Evolutionary conservation across 306 rosid genomes (phyloP), one percentile per base, ranked within the genome.

Genomic region (Cucumis melo): DNA sequence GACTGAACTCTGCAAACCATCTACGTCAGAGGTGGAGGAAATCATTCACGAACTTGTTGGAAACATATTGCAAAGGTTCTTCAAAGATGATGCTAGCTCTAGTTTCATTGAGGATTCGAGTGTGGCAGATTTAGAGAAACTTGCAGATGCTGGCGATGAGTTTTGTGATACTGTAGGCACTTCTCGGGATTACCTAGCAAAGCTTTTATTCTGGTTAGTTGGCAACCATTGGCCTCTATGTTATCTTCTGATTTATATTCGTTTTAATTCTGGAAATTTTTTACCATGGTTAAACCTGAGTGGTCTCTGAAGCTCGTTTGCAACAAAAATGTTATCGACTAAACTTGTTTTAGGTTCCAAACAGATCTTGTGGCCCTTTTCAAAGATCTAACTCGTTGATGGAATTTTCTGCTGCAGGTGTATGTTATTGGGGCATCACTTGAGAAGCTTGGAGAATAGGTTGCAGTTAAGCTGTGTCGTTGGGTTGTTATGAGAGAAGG

Each of bases 381-480:
- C 16, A 46, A 50, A 39, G 61, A 24, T 50, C 44, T 48, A 50
- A 50, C 44, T 72, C 19, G 38, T 42, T 21, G 56, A 42, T 42
- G 57, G 13, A 21, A 42, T 44, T 70, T 46, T 73, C 38, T 42
- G 78, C 82, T 62, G 80, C 92, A 95, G 99, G 99, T 95, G 99
- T 78, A 95, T 95, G 99, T 84, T 95, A 67, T 82, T 95, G 83
- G 99, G 99, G 66, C 99, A 95, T 82, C 99, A 92, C 86, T 82
- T 95, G 63, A 87, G 97, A 84, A 97, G 99, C 80, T 90, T 95
- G 92, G 99, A 95, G 85, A 95, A 95, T 78, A 87, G 99, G 79
- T 81, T 95, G 80, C 96, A 95, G 78, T 85, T 95, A 32, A 92
- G 92, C 75, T 95, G 98, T 79, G 99, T 85, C 44, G 96, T 95